Percentiles rank a stretch among this genome's conserved stretches.
Conservation (phyloP, 805 yeast genomes). For the Metschnikowia koreensis region DNA sequence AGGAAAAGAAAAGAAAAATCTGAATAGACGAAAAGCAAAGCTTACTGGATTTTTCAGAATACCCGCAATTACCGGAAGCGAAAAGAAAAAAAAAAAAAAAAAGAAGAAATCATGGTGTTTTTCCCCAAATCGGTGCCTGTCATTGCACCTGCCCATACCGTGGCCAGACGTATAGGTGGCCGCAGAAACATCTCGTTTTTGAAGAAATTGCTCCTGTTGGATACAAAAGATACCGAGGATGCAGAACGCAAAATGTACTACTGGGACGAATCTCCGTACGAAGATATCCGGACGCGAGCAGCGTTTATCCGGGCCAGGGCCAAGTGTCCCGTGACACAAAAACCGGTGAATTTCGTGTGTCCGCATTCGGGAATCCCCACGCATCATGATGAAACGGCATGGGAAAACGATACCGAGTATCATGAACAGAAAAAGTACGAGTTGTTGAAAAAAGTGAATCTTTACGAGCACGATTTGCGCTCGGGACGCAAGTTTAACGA, state of each 20-base stretch:
- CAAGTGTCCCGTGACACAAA: constrained; percentile 83
- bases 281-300: constrained; percentile 85
- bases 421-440: constrained; percentile 68
- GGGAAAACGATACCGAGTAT: constrained; percentile 77
- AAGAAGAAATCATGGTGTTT: constrained; percentile 8
- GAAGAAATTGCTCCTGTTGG: constrained; percentile 38
- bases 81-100: background rate
- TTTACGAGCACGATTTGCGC: constrained; percentile 91
- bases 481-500: constrained; percentile 94
- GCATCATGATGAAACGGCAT: constrained; percentile 85
- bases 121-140: constrained; percentile 9
- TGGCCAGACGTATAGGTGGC: constrained; percentile 1
- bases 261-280: constrained; percentile 92
- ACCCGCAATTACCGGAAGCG: background rate
- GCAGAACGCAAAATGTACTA: constrained; percentile 44
- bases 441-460: constrained; percentile 78
- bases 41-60: background rate
- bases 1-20: background rate
- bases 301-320: constrained; percentile 87
- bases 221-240: constrained; percentile 27
- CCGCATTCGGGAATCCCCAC: constrained; percentile 96
- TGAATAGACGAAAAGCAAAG: too few species aligned
- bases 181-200: constrained; percentile 32
- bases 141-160: constrained; percentile 2
- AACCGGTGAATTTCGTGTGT: constrained; percentile 80